These are phyloP conservation scores for Coemansia sp. DNA, from an alignment of 192 early-diverging fungal species.

Conservation along the genomic window DNA sequence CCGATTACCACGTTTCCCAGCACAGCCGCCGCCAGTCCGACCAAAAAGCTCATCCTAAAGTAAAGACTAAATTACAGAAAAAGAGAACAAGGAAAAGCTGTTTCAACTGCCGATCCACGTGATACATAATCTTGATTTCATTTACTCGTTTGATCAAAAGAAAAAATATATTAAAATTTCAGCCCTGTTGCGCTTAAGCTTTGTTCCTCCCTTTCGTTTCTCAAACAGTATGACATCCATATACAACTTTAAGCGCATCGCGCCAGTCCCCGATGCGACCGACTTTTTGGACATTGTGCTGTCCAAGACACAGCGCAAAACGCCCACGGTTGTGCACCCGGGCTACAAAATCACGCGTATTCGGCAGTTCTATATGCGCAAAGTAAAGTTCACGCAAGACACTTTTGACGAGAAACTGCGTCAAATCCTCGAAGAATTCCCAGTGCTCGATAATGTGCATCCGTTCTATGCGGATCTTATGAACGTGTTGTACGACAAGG, in stretches of 20 bases:
- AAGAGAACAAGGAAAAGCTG: too few species aligned
- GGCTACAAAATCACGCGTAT: conserved; percentile 98
- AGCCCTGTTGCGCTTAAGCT: background rate
- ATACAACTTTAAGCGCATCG: conserved; percentile 99
- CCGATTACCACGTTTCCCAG: conserved; percentile 54
- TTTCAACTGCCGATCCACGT: background rate
- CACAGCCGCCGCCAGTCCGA: conserved; percentile 42
- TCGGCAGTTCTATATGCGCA: conserved; percentile 98
- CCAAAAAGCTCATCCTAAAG: conserved; percentile 28
- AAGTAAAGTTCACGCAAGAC: conserved; percentile 99
- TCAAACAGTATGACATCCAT: conserved; percentile 70
- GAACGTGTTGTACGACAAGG: conserved; percentile 99
- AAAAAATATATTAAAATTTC: background rate
- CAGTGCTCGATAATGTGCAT: conserved; percentile 98
- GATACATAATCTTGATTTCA: conserved; percentile 1
- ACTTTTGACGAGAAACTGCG: conserved; percentile 95
- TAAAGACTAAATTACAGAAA: background rate
- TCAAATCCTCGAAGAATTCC: conserved; percentile 92
- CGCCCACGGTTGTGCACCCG: conserved; percentile 92
- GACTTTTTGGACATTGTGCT: conserved; percentile 99
- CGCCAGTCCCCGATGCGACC: conserved; percentile 83
- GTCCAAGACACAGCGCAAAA: conserved; percentile 98
- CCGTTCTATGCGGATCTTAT: conserved; percentile 99
- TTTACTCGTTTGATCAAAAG: background rate
- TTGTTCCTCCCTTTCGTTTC: background rate